Conservation (phyloP, 345 rosid species). For the Hypericum androsaemum region DNA sequence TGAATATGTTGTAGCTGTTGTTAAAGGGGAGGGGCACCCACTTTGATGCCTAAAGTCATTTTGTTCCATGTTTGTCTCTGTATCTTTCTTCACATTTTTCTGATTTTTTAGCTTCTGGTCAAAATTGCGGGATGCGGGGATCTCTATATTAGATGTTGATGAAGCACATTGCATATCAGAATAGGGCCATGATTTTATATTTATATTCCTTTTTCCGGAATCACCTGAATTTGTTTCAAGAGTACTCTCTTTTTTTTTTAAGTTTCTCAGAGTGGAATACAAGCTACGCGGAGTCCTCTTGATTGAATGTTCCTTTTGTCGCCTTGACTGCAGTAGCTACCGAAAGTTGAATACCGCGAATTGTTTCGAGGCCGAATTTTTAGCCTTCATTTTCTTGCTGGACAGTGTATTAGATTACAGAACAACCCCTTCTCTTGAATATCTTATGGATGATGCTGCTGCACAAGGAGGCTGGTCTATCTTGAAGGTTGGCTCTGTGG, state of each 20-base stretch:
- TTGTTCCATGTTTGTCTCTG: no score
- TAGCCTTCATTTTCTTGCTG: neutral
- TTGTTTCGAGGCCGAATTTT: no score
- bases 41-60: no score
- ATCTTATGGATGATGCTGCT: constrained; percentile 39
- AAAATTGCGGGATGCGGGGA: constrained; percentile 27
- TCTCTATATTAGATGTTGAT: constrained; percentile 39
- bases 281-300: constrained; percentile 29
- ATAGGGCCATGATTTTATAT: constrained; percentile 52
- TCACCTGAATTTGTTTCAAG: neutral
- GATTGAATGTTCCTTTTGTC: constrained; percentile 33
- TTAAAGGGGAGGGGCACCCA: no score
- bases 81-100: no score
- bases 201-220: neutral
- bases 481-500: constrained; percentile 30
- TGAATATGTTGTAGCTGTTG: no score
- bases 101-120: constrained; percentile 28
- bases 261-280: constrained; percentile 35
- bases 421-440: constrained; percentile 26
- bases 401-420: constrained; percentile 34
- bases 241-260: constrained; percentile 2
- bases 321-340: constrained; percentile 45
- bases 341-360: constrained; percentile 19
- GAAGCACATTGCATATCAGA: constrained; percentile 49
- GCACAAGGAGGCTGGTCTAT: constrained; percentile 26